Evolutionary conservation across 306 rosid species (phyloP).

Genomic region (Astragalus membranaceus): DNA sequence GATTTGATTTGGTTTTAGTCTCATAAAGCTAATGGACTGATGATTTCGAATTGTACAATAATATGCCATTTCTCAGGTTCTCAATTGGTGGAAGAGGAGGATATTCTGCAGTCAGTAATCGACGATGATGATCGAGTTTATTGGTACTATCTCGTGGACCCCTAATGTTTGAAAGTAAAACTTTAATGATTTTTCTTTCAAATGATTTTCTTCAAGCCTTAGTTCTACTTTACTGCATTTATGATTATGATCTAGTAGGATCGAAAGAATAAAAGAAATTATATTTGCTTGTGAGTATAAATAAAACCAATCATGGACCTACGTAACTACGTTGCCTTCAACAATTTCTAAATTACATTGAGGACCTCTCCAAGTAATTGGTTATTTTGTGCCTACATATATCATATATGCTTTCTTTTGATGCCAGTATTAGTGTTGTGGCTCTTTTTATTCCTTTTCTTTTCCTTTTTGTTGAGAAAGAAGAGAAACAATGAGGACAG

Average conservation of each 20-base stretch:
- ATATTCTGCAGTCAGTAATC: slow-evolving; percentile 33
- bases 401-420: neutral
- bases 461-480: neutral
- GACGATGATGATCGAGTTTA: slow-evolving; percentile 61
- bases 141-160: slow-evolving; percentile 41
- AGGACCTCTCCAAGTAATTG: neutral
- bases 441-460: neutral
- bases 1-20: slow-evolving; percentile 12
- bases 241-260: neutral
- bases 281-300: no score
- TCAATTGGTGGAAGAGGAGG: slow-evolving; percentile 40
- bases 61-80: slow-evolving; percentile 31
- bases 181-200: slow-evolving; percentile 7
- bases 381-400: neutral
- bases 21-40: slow-evolving; percentile 8
- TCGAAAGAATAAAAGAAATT: neutral
- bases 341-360: neutral
- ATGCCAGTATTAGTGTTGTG: neutral
- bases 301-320: no score
- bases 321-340: no score
- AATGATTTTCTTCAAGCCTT: neutral
- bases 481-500: neutral
- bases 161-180: slow-evolving; percentile 25
- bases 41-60: slow-evolving; percentile 9
- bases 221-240: neutral